A percentile compares a stretch with the other conserved stretches of the same genome.
Evolutionary conservation across 345 rosid genomes (phyloP).

Genomic region (Mercurialis annua): DNA sequence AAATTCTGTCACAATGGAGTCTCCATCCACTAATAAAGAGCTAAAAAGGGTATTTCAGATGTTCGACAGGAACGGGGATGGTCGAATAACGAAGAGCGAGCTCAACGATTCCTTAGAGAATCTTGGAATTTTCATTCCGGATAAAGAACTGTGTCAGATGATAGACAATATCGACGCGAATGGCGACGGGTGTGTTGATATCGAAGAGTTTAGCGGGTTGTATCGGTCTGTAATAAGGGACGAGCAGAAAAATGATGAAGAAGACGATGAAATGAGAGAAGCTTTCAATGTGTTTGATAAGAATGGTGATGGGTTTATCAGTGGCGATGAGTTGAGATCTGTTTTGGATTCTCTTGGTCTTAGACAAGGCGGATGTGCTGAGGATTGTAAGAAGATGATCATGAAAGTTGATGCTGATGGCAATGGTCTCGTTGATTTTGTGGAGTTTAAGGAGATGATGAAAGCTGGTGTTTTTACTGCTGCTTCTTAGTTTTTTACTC

Average conservation of each 20-base stretch:
- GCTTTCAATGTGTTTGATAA: constrained; percentile 86
- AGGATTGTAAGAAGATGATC: constrained; percentile 80
- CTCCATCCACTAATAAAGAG: too few species aligned
- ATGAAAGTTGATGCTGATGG: constrained; percentile 80
- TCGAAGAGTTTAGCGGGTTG: constrained; percentile 65
- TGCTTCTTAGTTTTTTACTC: neutral
- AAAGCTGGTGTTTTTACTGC: constrained; percentile 31
- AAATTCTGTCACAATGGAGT: constrained; percentile 35
- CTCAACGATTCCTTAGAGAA: constrained; percentile 56
- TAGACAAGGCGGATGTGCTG: constrained; percentile 63
- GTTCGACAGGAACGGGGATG: constrained; percentile 84
- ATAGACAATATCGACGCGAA: constrained; percentile 22
- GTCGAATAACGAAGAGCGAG: constrained; percentile 62
- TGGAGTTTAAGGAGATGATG: constrained; percentile 48
- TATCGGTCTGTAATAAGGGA: constrained; percentile 56
- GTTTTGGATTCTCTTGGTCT: constrained; percentile 72
- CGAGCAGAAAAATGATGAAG: constrained; percentile 42
- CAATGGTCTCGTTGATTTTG: constrained; percentile 67
- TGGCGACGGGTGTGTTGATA: constrained; percentile 41
- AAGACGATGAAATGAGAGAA: constrained; percentile 72
- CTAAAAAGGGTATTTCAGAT: constrained; percentile 64
- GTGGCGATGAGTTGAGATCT: constrained; percentile 65
- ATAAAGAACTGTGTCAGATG: constrained; percentile 46
- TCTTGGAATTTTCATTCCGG: constrained; percentile 65
- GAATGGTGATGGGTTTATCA: constrained; percentile 83